Evolutionary conservation across 495 filamentous ascomycete genomes (phyloP), one percentile per base, ranked within the genome.

Genomic region (Jackrogersella minutella): DNA sequence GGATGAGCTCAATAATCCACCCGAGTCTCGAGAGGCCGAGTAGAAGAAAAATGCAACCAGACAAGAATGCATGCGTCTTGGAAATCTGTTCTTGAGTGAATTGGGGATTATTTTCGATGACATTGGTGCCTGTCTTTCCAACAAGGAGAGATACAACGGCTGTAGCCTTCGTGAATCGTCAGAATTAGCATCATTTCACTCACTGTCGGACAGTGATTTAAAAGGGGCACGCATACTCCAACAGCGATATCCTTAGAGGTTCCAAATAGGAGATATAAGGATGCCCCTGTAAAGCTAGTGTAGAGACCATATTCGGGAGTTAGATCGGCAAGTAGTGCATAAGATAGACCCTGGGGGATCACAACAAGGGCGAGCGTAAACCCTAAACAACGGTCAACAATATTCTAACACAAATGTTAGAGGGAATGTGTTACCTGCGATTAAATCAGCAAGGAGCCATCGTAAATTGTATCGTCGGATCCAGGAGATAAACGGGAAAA

Each of bases 71-170:
- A 5, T 55, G 52, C 17, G 52, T 55, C 13, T 30, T 41, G 6
- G 52, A 13, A 6, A 55, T 26, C 6, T 55, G 34, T 55, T 55
- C 52, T n/a, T 0, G 22, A 17, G 19, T 55, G 19, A 55, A 55
- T 0, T 41, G 11, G 0, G 52, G 24, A 21, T 55, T 5, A 4
- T 28, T 55, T 0, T 55, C 36, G 9, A 7, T 28, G 7, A 55
- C 24, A 30, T 16, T 30, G 1, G 24, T 55, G 8, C 6, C 19
- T 10, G 52, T 41, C 22, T 55, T 40, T 1, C 52, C 36, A 41
- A 55, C 52, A 39, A 55, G 52, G 0, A 55, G 36, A 31, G 52
- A 55, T 40, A 55, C 37, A 30, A 55, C 52, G 14, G 52, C 52
- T 3, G 52, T 55, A 4, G 52, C 34, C 52, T 55, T 30, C 9